Conservation (phyloP, 2,329 filamentous ascomycete species). For the Monilinia fructigena region DNA sequence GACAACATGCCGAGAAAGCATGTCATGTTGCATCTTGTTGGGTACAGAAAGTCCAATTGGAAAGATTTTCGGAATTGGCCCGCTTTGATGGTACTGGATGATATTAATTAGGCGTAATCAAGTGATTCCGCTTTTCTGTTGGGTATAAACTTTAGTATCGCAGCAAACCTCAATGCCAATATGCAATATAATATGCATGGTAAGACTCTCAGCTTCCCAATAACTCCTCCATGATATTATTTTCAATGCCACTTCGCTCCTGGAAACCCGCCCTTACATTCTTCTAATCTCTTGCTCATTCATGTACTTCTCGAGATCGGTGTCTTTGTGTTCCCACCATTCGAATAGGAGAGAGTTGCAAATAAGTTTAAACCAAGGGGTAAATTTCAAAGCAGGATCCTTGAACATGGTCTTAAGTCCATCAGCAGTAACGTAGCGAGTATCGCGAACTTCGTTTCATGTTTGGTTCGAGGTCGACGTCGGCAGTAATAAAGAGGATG, state of each 20-base stretch:
- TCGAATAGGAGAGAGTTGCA: conserved; percentile 97
- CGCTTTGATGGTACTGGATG: conserved; percentile 15
- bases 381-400: conserved; percentile 79
- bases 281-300: conserved; percentile 84
- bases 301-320: conserved; percentile 78
- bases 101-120: conserved; percentile 22
- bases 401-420: conserved; percentile 83
- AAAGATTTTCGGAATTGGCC: neutral
- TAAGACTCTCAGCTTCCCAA: conserved; percentile 10
- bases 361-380: conserved; percentile 99
- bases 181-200: conserved; percentile 17
- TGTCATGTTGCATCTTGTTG: conserved; percentile 11
- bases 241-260: neutral
- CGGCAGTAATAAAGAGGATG: conserved; percentile 95
- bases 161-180: conserved; percentile 22
- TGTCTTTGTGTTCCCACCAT: conserved; percentile 89
- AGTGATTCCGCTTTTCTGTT: conserved; percentile 23
- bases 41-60: conserved; percentile 7
- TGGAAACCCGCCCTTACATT: conserved; percentile 55
- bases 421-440: conserved; percentile 77
- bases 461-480: conserved; percentile 80
- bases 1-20: neutral
- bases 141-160: conserved; percentile 17
- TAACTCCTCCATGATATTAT: conserved; percentile 17
- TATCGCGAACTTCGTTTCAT: conserved; percentile 88